Conservation (phyloP, 768 basidiomycete genomes). For the Brasilioporus rufonigricans region DNA sequence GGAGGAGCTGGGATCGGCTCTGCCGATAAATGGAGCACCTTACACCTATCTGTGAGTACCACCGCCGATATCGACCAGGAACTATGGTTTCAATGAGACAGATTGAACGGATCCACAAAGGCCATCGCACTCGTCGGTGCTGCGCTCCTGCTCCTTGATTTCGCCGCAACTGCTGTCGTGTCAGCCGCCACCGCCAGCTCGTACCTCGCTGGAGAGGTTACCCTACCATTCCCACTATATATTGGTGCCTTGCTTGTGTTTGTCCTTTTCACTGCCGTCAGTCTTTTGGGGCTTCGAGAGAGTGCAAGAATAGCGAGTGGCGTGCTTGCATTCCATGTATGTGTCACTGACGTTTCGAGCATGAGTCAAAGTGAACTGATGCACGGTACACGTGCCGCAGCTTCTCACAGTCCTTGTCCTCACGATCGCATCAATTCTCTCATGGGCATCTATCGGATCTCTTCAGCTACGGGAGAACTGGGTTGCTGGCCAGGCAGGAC, state of each 20-base stretch:
- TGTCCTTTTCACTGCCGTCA: slow-evolving; percentile 49
- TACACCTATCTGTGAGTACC: slow-evolving; percentile 61
- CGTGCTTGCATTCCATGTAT: slow-evolving; percentile 59
- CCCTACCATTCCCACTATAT: slow-evolving; percentile 54
- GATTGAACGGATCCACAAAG: slow-evolving; percentile 64
- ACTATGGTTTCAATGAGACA: slow-evolving; percentile 18
- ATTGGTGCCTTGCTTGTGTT: slow-evolving; percentile 55
- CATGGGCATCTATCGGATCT: slow-evolving; percentile 53
- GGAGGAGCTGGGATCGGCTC: slow-evolving; percentile 66
- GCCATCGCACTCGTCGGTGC: slow-evolving; percentile 62
- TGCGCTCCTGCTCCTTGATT: slow-evolving; percentile 67
- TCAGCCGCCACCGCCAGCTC: slow-evolving; percentile 71
- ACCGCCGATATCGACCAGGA: neutral
- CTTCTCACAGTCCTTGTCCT: slow-evolving; percentile 54
- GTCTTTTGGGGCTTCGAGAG: slow-evolving; percentile 59
- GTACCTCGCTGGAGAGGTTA: slow-evolving; percentile 64
- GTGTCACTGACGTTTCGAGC: slow-evolving; percentile 14
- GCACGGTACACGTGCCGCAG: slow-evolving; percentile 34
- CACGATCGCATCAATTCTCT: slow-evolving; percentile 45
- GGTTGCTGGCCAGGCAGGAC: slow-evolving; percentile 35
- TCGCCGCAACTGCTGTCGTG: slow-evolving; percentile 63
- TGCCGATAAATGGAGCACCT: slow-evolving; percentile 68
- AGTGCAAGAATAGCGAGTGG: slow-evolving; percentile 58
- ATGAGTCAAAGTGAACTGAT: neutral
- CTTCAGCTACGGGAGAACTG: slow-evolving; percentile 54